A percentile compares a stretch with the other conserved stretches of the same genome.
Evolutionary conservation across 2,329 filamentous ascomycete species (phyloP).

Genomic region (Beauveria caledonica): DNA sequence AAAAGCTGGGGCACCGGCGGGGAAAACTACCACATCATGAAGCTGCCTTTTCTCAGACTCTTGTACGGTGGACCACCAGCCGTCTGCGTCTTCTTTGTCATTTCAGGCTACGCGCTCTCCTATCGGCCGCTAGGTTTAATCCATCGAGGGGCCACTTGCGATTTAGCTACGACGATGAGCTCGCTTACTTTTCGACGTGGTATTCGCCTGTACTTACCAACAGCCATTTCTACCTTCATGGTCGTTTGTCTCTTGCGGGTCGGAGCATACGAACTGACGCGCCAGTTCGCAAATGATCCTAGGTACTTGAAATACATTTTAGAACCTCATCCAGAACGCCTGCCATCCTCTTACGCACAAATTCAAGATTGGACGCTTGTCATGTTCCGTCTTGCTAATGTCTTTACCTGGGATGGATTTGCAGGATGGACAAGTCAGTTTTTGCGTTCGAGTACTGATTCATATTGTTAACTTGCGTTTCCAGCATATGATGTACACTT

Average conservation of each 20-base stretch:
- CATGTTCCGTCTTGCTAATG: conserved; percentile 42
- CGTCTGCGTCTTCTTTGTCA: conserved; percentile 54
- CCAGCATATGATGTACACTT: conserved; percentile 47
- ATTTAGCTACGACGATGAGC: conserved; percentile 38
- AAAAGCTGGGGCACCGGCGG: conserved; percentile 39
- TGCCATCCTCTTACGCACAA: conserved; percentile 31
- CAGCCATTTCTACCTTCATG: conserved; percentile 41
- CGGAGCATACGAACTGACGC: conserved; percentile 40
- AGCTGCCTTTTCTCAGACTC: conserved; percentile 45
- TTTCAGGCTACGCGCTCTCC: conserved; percentile 42
- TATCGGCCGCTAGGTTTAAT: conserved; percentile 29
- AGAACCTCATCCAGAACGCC: conserved; percentile 37
- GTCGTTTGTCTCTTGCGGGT: conserved; percentile 35
- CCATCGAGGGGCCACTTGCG: conserved; percentile 23
- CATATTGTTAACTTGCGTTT: conserved; percentile 8
- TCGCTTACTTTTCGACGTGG: conserved; percentile 44
- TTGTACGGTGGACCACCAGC: conserved; percentile 48
- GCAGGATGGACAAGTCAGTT: conserved; percentile 37
- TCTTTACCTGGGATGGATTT: conserved; percentile 42
- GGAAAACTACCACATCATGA: conserved; percentile 37
- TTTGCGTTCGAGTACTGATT: not conserved
- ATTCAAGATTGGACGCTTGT: conserved; percentile 38
- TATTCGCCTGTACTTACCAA: conserved; percentile 44
- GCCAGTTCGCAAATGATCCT: conserved; percentile 35
- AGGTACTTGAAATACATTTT: conserved; percentile 39